Evolutionary conservation across 306 rosid species (phyloP).

Genomic region (Vicia sativa): DNA sequence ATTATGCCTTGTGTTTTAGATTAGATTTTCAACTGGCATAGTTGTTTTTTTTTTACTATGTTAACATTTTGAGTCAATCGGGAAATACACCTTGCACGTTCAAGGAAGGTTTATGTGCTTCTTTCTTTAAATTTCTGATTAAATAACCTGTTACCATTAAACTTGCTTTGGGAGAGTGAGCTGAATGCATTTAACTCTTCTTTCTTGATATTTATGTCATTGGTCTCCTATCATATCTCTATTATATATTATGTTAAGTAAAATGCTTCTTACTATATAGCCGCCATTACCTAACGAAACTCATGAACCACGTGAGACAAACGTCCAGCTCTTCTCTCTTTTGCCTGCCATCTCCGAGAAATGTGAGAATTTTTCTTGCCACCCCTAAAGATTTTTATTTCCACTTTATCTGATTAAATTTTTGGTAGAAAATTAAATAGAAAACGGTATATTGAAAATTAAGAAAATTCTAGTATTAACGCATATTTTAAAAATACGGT

Average conservation of each 20-base stretch:
- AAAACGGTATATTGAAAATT: too few species aligned
- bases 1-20: conserved; percentile 21
- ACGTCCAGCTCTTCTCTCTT: neutral
- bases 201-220: conserved; percentile 23
- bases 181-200: conserved; percentile 26
- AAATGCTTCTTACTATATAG: neutral
- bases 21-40: conserved; percentile 33
- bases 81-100: conserved; percentile 27
- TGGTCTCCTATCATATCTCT: neutral
- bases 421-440: too few species aligned
- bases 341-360: neutral
- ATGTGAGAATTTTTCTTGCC: too few species aligned
- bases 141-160: conserved; percentile 13
- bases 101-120: conserved; percentile 38
- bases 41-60: conserved; percentile 35
- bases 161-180: conserved; percentile 38
- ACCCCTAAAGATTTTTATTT: too few species aligned
- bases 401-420: too few species aligned
- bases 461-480: too few species aligned
- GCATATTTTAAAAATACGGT: too few species aligned
- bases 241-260: too few species aligned
- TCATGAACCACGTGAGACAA: neutral
- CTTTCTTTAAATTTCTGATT: conserved; percentile 23
- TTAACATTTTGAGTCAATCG: conserved; percentile 21
- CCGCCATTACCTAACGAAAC: neutral